Evolutionary conservation across 2,329 filamentous ascomycete species (phyloP).

Genomic region (Aspergillus spinulosporus): DNA sequence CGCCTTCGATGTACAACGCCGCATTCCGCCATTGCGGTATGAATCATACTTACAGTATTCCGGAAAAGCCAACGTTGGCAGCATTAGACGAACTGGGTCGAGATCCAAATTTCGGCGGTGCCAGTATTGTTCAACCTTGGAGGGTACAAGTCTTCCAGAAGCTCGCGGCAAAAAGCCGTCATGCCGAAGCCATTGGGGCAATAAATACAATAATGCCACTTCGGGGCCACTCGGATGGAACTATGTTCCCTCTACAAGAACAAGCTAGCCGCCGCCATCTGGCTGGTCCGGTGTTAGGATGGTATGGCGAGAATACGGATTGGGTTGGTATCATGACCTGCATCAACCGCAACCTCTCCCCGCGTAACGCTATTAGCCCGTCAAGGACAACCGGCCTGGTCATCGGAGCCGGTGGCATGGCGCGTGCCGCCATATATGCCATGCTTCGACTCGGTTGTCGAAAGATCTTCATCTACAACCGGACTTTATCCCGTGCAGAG

Average conservation of each 20-base stretch:
- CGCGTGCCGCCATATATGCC: constrained; percentile 73
- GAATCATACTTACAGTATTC: constrained; percentile 42
- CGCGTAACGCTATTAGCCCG: constrained; percentile 54
- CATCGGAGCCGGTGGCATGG: constrained; percentile 70
- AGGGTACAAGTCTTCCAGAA: constrained; percentile 42
- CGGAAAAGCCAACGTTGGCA: constrained; percentile 38
- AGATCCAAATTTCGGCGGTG: constrained; percentile 43
- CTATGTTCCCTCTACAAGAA: constrained; percentile 38
- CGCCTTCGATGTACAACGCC: constrained; percentile 47
- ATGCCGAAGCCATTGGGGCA: constrained; percentile 47
- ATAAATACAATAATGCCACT: constrained; percentile 48
- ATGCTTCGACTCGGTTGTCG: constrained; percentile 75
- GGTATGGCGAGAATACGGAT: constrained; percentile 49
- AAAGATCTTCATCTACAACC: constrained; percentile 73
- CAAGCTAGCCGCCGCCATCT: constrained; percentile 46
- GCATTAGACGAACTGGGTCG: constrained; percentile 40
- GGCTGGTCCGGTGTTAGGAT: constrained; percentile 42
- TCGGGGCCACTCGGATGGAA: constrained; percentile 38
- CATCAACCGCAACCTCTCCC: constrained; percentile 44
- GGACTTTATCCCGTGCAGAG: constrained; percentile 66
- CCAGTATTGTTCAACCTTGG: constrained; percentile 48
- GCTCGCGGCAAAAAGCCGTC: constrained; percentile 41
- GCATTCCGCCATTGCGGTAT: constrained; percentile 43
- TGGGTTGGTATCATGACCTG: constrained; percentile 48
- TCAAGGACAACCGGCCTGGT: constrained; percentile 55